phyloP scores from a whole-genome alignment of 768 basidiomycete genomes.

The Jaapia argillacea region DNA sequence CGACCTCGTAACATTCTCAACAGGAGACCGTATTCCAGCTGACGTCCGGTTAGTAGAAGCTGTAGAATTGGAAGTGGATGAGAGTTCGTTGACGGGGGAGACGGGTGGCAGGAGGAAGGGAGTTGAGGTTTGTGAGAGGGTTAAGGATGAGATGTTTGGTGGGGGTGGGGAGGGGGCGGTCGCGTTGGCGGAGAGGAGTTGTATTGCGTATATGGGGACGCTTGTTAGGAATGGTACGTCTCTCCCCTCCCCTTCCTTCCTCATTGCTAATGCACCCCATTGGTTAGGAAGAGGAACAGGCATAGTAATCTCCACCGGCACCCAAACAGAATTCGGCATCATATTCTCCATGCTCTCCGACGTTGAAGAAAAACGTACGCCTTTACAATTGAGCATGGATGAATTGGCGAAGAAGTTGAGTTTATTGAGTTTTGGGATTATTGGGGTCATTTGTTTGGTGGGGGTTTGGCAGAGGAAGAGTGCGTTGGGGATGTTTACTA shows the following conservation, averaged over 20 bases:
- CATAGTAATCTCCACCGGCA: constrained; percentile 78
- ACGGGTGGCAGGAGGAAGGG: constrained; percentile 72
- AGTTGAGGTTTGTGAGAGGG: constrained; percentile 39
- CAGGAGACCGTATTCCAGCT: constrained; percentile 91
- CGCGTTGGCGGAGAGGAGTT: constrained; percentile 75
- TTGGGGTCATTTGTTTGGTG: constrained; percentile 87
- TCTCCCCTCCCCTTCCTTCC: background rate
- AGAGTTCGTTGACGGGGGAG: constrained; percentile 92
- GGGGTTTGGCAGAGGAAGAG: constrained; percentile 78
- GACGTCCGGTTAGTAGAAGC: constrained; percentile 80
- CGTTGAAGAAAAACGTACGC: constrained; percentile 85
- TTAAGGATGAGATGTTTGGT: constrained; percentile 8
- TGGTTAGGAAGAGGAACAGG: constrained; percentile 67
- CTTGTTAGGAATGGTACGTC: constrained; percentile 75
- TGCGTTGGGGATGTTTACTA: constrained; percentile 99
- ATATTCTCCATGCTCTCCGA: constrained; percentile 99
- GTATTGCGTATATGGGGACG: constrained; percentile 95
- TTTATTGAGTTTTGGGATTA: constrained; percentile 84
- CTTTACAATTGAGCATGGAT: constrained; percentile 91
- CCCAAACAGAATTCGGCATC: constrained; percentile 88
- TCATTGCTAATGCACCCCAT: background rate
- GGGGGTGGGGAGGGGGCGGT: constrained; percentile 30
- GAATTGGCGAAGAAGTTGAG: constrained; percentile 91
- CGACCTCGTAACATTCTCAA: constrained; percentile 81
- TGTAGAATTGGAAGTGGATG: constrained; percentile 87